Evolutionary conservation across 352 stramenopile genomes (phyloP), one percentile per base, ranked within the genome.

Genomic region (Globisporangium spinosum): DNA sequence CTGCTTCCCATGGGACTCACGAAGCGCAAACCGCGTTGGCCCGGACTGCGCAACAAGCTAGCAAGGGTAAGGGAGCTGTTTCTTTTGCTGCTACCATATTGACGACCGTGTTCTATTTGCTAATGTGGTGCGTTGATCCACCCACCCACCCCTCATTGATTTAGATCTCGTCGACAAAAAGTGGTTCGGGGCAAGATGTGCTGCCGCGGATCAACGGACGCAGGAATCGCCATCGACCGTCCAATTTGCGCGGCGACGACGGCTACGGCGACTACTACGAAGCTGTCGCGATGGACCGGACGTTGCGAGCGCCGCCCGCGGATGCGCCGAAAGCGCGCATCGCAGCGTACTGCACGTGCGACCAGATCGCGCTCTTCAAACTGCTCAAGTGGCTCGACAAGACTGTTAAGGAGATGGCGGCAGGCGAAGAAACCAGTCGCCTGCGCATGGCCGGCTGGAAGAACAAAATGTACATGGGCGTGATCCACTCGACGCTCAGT

Each of bases 381-480:
- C 64, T 92, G 57, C 74, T 87, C 58, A 90, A 89, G 56, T 90
- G 80, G 80, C 79, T 89, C 49, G 79, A 90, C 10, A 76, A 70
- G 20, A 43, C 47, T 2, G 23, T 45, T 13, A 77, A 72, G 17
- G 73, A 76, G 17, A 22, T 5, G 15, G 2, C 45, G 17, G 23
- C 2, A 29, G 40, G 34, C 22, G 40, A 29, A 25, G 27, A 45
- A 0, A 38, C 1, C 3, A 20, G 13, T 20, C 56, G 55, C 34
- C 69, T 73, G 15, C 49, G 67, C 9, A 34, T 71, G 9, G 15
- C 45, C 3, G 72, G 73, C 17, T 93, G 84, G 82, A 78, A 76
- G 29, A 81, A 80, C 75, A 83, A 80, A 23, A 90, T 93, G 77
- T 86, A 89, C 74, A 76, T 89, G 72, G 82, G 85, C 43, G 84